Conservation (phyloP, 2,329 filamentous ascomycete species). For the Zymoseptoria brevis region DNA sequence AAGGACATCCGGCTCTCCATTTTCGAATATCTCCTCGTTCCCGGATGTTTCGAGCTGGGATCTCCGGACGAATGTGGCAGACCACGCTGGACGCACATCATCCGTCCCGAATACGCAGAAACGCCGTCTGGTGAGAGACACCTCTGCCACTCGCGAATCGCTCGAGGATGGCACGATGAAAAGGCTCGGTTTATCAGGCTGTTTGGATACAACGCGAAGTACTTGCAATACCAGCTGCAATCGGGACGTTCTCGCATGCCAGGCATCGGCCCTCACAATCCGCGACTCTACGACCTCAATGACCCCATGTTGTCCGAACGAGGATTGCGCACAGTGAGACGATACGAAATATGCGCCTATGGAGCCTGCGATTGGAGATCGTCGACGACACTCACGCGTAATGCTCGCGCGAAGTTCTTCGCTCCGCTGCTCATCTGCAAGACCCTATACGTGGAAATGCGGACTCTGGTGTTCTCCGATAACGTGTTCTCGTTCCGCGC, state of each 20-base stretch:
- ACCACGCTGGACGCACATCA: background rate
- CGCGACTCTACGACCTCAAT: background rate
- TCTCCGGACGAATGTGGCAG: background rate
- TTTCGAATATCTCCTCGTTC: background rate
- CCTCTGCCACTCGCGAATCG: background rate
- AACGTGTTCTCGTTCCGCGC: background rate
- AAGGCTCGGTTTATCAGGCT: background rate
- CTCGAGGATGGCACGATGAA: background rate
- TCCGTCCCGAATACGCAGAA: background rate
- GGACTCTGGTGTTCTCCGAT: background rate
- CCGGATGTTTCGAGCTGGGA: background rate
- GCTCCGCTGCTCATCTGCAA: background rate
- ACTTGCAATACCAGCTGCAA: background rate
- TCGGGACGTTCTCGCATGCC: background rate
- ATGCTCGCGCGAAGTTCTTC: background rate
- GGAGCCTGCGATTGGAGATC: background rate
- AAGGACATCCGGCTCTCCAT: background rate
- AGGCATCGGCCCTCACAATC: background rate
- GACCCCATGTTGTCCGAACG: background rate
- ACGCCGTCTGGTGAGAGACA: background rate
- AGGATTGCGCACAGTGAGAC: background rate
- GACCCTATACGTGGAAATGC: background rate
- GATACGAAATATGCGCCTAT: background rate
- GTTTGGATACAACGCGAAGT: background rate
- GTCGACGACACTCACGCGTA: background rate